Evolutionary conservation across 495 filamentous ascomycete species (phyloP), one percentile per base, ranked within the genome.

Genomic region (Poronia punctata): DNA sequence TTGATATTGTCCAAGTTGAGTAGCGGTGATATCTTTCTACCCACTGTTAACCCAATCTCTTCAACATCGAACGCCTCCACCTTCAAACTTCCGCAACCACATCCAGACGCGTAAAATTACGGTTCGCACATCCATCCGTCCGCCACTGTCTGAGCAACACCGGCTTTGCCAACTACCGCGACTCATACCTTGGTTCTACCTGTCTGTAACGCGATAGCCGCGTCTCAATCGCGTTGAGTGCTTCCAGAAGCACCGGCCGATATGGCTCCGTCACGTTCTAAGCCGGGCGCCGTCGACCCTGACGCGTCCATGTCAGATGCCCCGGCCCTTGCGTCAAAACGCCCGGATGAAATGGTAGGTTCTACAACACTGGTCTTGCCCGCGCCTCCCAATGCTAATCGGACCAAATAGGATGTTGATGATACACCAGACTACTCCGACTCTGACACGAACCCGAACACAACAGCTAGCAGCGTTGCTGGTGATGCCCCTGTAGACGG

Each of bases 381-480:
- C 12, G 2, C 15, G 2, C 38, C 25, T 18, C 5, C 3, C 8
- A 8, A n/a, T 40, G 12, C 35, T 40, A 35, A 46, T 27, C 12
- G 4, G 15, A 14, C n/a, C 18, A 23, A 3, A 49, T 33, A 86
- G 81, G 76, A 79, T 11, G 74, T 82, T 35, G 80, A 87, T 57
- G 84, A 89, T 36, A 90, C 85, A 8, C 84, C 84, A 22, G 84
- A 90, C 40, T 88, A 84, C 53, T 87, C 85, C 45, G 88, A 96
- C 53, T 89, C 86, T 6, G 88, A 96, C 57, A 93, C 88, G 11
- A 88, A 93, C 51, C 86, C 86, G 2, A 93, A 93, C 46, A 93
- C 88, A 5, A 89, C 84, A 26, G 86, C 83, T 41, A 95, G 83
- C 69, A 95, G 87, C 58, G 79, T 90, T 49, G 79, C 74, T 44